Conservation (phyloP, 306 rosid genomes). For the Astragalus glycyphyllos region DNA sequence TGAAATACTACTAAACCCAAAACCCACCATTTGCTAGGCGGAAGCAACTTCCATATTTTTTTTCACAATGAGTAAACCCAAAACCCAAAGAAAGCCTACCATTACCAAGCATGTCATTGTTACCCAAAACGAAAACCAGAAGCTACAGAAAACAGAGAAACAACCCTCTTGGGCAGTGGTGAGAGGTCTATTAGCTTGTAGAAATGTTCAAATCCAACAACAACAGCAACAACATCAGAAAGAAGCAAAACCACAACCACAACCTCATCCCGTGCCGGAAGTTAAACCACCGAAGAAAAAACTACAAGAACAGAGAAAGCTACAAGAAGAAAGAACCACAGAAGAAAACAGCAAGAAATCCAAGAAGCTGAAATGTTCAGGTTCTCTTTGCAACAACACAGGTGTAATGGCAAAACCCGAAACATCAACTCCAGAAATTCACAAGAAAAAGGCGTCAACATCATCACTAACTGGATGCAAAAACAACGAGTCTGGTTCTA, state of each 20-base stretch:
- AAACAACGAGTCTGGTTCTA: conserved; percentile 58
- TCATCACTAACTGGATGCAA: conserved; percentile 50
- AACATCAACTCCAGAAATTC: conserved; percentile 61
- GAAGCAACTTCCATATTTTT: conserved; percentile 41
- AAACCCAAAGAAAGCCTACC: conserved; percentile 55
- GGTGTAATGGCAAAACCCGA: conserved; percentile 79
- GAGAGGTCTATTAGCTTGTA: conserved; percentile 77
- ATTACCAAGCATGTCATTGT: conserved; percentile 45
- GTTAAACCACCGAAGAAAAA: conserved; percentile 50
- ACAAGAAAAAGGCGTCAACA: conserved; percentile 62
- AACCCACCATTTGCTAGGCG: conserved; percentile 41
- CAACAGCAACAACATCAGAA: conserved; percentile 42
- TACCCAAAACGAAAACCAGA: conserved; percentile 55
- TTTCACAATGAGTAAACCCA: conserved; percentile 64
- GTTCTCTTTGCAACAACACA: conserved; percentile 85
- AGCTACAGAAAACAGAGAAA: conserved; percentile 65
- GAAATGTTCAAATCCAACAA: conserved; percentile 60
- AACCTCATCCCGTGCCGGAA: conserved; percentile 30
- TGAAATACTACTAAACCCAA: neutral
- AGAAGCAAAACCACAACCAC: conserved; percentile 46
- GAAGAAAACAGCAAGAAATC: conserved; percentile 72
- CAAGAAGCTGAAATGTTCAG: conserved; percentile 96
- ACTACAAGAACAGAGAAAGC: conserved; percentile 48
- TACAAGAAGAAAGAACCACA: conserved; percentile 55
- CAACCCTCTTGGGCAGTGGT: conserved; percentile 79